A percentile compares a stretch with the other conserved stretches of the same genome.
These are phyloP conservation scores for Entomortierella chlamydospora DNA, from an alignment of 192 early-diverging fungal species.

Conservation along the genomic window DNA sequence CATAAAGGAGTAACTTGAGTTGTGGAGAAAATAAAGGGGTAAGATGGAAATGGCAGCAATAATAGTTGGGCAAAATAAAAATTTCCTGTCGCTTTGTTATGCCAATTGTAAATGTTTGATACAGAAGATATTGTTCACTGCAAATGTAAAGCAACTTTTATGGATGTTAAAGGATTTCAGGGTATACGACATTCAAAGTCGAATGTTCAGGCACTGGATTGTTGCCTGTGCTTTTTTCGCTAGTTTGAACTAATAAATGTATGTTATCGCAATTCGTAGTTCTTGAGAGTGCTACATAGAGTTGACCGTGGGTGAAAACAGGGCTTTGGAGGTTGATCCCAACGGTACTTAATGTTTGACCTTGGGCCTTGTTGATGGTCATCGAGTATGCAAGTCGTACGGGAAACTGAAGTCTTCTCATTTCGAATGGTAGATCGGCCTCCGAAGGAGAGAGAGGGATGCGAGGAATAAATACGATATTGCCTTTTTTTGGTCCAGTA, in stretches of 20 bases:
- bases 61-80: too few species aligned
- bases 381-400: not conserved
- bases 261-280: not conserved
- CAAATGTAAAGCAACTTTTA: too few species aligned
- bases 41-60: too few species aligned
- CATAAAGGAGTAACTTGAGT: too few species aligned
- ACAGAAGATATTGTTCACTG: too few species aligned
- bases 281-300: conserved; percentile 8
- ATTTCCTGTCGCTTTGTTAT: too few species aligned
- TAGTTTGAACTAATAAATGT: not conserved
- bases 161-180: too few species aligned
- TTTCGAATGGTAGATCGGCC: not conserved
- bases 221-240: too few species aligned
- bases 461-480: conserved; percentile 8
- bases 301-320: not conserved
- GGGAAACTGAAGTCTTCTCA: not conserved
- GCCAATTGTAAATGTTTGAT: too few species aligned
- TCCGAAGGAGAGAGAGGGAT: conserved; percentile 11
- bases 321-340: not conserved
- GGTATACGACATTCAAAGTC: too few species aligned
- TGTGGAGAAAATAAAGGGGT: too few species aligned
- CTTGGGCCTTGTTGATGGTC: conserved; percentile 4
- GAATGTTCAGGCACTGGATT: too few species aligned
- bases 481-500: conserved; percentile 7
- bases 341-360: not conserved